These are phyloP conservation scores for Amaranthus hypochondriacus DNA, from an alignment of 148 eudicot genomes.

Conservation along the genomic window DNA sequence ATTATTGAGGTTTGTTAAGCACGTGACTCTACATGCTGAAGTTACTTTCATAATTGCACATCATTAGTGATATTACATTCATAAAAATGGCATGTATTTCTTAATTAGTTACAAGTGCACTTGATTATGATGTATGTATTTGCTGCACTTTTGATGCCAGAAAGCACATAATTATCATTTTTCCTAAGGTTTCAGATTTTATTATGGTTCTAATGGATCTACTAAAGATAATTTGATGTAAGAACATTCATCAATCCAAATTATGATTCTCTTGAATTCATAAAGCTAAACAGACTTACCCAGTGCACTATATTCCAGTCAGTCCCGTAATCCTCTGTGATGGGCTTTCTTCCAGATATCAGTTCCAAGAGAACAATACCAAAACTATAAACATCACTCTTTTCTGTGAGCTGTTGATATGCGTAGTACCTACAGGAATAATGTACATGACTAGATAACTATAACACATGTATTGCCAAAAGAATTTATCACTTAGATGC, in stretches of 20 bases:
- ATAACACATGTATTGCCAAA: background rate
- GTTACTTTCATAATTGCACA: background rate
- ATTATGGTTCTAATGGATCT: background rate
- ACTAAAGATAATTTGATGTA: background rate
- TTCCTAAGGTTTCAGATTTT: too few relatives aligned
- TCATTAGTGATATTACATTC: background rate
- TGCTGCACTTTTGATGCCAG: background rate
- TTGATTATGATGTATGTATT: background rate
- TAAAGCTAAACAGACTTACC: slow-evolving; percentile 45
- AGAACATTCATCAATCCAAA: background rate
- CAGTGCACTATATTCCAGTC: slow-evolving; percentile 98
- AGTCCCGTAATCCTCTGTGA: slow-evolving; percentile 64
- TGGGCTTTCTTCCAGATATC: slow-evolving; percentile 89
- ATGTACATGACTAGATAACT: slow-evolving; percentile 5
- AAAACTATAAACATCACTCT: slow-evolving; percentile 88
- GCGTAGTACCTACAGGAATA: slow-evolving; percentile 66
- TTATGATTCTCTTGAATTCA: background rate
- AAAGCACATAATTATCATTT: background rate
- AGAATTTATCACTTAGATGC: background rate
- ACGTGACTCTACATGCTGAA: background rate
- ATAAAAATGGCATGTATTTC: background rate
- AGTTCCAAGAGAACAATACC: slow-evolving; percentile 91
- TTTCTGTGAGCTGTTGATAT: slow-evolving; percentile 78
- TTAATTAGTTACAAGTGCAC: background rate
- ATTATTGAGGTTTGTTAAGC: slow-evolving; percentile 5